A percentile compares a stretch with the other conserved stretches of the same genome.
These are phyloP conservation scores for Blastocystis sp. DNA, from an alignment of 352 stramenopile genomes.

Conservation along the genomic window DNA sequence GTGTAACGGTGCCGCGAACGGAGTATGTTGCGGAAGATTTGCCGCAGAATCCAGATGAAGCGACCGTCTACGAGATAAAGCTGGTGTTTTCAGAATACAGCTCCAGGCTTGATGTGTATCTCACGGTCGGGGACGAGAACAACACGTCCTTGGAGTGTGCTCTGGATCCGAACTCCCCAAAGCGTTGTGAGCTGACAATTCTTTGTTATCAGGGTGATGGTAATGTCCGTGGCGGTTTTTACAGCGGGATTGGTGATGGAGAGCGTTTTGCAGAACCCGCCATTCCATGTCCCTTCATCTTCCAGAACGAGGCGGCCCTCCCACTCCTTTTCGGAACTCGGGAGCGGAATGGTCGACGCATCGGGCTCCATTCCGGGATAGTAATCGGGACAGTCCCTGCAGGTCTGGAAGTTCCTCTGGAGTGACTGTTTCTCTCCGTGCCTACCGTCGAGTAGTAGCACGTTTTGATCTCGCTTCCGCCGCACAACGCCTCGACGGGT, in stretches of 20 bases:
- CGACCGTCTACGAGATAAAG: not conserved
- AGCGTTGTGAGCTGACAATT: slow-evolving; percentile 50
- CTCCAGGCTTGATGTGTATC: slow-evolving; percentile 3
- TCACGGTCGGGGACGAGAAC: not conserved
- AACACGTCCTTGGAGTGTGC: not conserved
- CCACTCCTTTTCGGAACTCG: not conserved
- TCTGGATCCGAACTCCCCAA: slow-evolving; percentile 16
- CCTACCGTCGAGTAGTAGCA: slow-evolving; percentile 42
- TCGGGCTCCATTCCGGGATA: slow-evolving; percentile 24
- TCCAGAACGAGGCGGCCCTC: not conserved
- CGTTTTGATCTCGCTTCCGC: not conserved
- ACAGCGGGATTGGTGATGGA: not conserved
- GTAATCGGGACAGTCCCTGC: slow-evolving; percentile 41
- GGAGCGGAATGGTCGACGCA: not conserved
- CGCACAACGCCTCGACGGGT: not conserved
- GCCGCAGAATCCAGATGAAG: not conserved
- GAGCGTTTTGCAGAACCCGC: slow-evolving; percentile 13
- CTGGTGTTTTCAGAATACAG: not conserved
- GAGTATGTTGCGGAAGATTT: not conserved
- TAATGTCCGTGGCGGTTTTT: not conserved
- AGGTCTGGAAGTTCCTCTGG: slow-evolving; percentile 44
- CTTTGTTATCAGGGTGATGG: slow-evolving; percentile 15
- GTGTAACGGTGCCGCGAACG: not conserved
- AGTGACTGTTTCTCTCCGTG: not conserved
- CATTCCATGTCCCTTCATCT: slow-evolving; percentile 15